phyloP scores from a whole-genome alignment of 306 rosid genomes.

The Quercus mongolica region DNA sequence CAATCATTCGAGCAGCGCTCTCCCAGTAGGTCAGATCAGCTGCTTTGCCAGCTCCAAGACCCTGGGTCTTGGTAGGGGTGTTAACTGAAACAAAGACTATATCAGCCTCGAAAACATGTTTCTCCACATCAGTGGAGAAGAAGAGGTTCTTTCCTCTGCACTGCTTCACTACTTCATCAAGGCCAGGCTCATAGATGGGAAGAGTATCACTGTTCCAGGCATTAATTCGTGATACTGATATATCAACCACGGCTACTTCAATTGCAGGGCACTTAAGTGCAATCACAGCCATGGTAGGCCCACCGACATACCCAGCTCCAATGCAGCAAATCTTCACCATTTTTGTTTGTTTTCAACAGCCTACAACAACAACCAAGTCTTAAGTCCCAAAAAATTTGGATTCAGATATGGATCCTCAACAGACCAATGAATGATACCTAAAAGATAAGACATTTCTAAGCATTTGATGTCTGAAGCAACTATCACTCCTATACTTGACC shows the following conservation, averaged over 20 bases:
- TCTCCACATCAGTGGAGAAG: constrained; percentile 73
- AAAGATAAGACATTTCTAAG: background rate
- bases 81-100: constrained; percentile 90
- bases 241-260: constrained; percentile 60
- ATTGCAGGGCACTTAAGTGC: constrained; percentile 62
- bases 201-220: constrained; percentile 72
- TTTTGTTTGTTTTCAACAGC: constrained; percentile 24
- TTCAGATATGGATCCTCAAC: no score
- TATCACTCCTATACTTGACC: background rate
- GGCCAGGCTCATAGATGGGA: constrained; percentile 69
- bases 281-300: constrained; percentile 97
- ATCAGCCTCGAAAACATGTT: constrained; percentile 76
- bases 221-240: constrained; percentile 37
- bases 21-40: constrained; percentile 97
- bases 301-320: constrained; percentile 96
- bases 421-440: background rate
- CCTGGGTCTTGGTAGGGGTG: constrained; percentile 89
- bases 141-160: constrained; percentile 62
- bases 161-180: constrained; percentile 61
- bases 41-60: constrained; percentile 94
- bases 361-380: constrained; percentile 16
- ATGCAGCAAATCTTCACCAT: constrained; percentile 98
- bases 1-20: constrained; percentile 94
- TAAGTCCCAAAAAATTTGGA: no score
- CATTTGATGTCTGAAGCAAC: background rate